Evolutionary conservation across 2,329 filamentous ascomycete genomes (phyloP).

Genomic region (Neonectria neomacrospora): DNA sequence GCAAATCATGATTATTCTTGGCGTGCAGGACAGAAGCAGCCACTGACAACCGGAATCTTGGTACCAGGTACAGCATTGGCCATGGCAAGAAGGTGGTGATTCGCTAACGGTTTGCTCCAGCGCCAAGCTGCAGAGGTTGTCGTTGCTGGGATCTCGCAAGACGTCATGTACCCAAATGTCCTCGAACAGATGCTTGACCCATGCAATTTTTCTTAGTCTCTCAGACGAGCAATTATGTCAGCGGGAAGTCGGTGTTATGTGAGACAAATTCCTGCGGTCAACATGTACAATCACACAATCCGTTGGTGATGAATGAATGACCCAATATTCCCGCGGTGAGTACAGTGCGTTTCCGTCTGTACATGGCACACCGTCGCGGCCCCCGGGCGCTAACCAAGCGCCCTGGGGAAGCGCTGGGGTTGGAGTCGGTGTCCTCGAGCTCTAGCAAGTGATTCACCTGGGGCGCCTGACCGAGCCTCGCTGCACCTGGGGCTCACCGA

Average conservation of each 20-base stretch:
- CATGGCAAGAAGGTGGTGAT: slow-evolving; percentile 26
- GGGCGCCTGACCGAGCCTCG: slow-evolving; percentile 38
- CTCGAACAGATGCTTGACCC: not conserved
- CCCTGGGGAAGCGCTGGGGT: slow-evolving; percentile 13
- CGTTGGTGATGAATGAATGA: slow-evolving; percentile 23
- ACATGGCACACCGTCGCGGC: slow-evolving; percentile 17
- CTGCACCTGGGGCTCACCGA: slow-evolving; percentile 40
- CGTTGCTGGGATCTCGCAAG: slow-evolving; percentile 20
- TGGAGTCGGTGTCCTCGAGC: slow-evolving; percentile 15
- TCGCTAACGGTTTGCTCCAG: slow-evolving; percentile 27
- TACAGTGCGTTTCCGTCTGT: slow-evolving; percentile 10
- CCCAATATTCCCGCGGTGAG: slow-evolving; percentile 16
- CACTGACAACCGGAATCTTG: slow-evolving; percentile 7
- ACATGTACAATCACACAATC: slow-evolving; percentile 29
- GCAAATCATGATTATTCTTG: slow-evolving; percentile 12
- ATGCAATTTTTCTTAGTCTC: slow-evolving; percentile 7
- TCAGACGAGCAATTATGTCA: slow-evolving; percentile 35
- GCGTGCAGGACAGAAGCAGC: not conserved
- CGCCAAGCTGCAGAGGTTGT: slow-evolving; percentile 26
- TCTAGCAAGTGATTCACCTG: slow-evolving; percentile 16
- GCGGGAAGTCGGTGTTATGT: slow-evolving; percentile 36
- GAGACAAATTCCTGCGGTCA: slow-evolving; percentile 40
- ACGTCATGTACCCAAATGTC: slow-evolving; percentile 35
- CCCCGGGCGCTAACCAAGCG: slow-evolving; percentile 21
- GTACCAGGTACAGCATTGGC: not conserved